Percentiles rank a stretch among this genome's conserved stretches.
phyloP scores from a whole-genome alignment of 768 basidiomycete species.

The Amanita polypyramis region DNA sequence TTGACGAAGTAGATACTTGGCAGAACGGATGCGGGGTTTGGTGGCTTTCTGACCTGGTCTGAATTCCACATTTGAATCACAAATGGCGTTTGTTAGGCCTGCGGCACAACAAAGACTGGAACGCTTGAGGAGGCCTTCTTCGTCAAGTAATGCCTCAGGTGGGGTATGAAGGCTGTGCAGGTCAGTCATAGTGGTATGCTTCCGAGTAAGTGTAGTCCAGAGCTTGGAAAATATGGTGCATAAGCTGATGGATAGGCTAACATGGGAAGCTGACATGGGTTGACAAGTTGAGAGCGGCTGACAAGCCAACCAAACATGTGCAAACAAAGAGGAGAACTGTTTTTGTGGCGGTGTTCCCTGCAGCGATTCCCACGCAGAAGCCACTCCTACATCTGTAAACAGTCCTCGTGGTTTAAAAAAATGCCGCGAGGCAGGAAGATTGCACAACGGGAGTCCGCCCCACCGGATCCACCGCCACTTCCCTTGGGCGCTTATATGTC shows the following conservation, averaged over 20 bases:
- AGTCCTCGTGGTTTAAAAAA: background rate
- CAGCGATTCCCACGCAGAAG: too few species aligned
- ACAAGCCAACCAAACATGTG: too few species aligned
- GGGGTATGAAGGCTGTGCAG: too few species aligned
- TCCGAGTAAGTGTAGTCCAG: too few species aligned
- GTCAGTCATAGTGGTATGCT: too few species aligned
- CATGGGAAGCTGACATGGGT: too few species aligned
- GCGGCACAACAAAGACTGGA: background rate
- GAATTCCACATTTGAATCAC: background rate
- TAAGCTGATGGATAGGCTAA: too few species aligned
- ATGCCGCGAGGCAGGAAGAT: background rate
- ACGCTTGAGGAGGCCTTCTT: background rate
- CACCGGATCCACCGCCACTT: background rate
- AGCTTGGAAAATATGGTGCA: too few species aligned
- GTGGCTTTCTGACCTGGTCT: background rate
- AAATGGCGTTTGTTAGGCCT: background rate
- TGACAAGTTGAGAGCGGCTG: too few species aligned
- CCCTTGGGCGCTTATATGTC: background rate
- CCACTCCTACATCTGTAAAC: too few species aligned
- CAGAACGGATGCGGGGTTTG: slow-evolving; percentile 1
- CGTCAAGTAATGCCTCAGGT: background rate
- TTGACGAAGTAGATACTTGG: slow-evolving; percentile 6
- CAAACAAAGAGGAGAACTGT: too few species aligned
- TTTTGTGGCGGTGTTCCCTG: too few species aligned
- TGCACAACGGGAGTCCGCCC: background rate